Conservation (phyloP, 2,329 filamentous ascomycete genomes). For the Colletotrichum tabaci region DNA sequence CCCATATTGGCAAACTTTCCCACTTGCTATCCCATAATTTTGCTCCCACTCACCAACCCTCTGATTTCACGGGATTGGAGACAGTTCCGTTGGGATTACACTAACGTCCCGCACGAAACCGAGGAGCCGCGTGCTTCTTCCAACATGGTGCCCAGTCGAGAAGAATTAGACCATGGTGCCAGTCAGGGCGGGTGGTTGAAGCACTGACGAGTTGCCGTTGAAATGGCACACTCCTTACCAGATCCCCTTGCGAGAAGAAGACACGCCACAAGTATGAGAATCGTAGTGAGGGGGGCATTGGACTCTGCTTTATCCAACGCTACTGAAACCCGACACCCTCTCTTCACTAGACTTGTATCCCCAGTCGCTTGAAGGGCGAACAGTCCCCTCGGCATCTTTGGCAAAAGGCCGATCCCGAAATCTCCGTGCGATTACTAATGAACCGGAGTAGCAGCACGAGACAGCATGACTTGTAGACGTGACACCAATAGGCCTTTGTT, state of each 20-base stretch:
- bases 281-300: neutral
- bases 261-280: neutral
- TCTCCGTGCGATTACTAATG: neutral
- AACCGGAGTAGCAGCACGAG: neutral
- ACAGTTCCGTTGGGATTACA: no score
- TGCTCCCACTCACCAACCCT: neutral
- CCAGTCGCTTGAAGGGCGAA: constrained; percentile 7
- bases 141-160: no score
- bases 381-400: constrained; percentile 26
- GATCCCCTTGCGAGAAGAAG: neutral
- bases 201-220: neutral
- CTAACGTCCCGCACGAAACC: no score
- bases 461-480: neutral
- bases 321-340: constrained; percentile 1
- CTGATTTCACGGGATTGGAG: no score
- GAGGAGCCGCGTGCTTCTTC: neutral
- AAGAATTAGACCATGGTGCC: no score
- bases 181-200: neutral
- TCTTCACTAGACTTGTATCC: neutral
- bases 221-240: no score
- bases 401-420: constrained; percentile 18
- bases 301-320: neutral
- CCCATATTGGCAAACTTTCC: neutral
- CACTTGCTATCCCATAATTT: neutral
- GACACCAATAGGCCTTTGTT: neutral